Conservation (phyloP, 768 basidiomycete genomes). For the Pleurotus salmoneostramineus region DNA sequence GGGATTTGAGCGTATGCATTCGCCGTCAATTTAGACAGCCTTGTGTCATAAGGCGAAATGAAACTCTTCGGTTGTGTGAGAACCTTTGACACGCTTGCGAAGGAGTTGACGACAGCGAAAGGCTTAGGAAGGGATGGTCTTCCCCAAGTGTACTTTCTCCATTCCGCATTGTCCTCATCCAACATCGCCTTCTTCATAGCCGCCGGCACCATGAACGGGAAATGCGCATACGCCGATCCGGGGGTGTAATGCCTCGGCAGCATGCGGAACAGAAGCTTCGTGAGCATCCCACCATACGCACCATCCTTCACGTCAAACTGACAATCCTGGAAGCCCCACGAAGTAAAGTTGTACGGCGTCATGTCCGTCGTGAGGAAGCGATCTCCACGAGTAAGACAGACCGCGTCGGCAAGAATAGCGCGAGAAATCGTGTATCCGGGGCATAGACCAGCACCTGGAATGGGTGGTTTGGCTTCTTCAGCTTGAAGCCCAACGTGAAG, state of each 20-base stretch:
- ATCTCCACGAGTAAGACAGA: conserved; percentile 73
- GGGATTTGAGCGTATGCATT: conserved; percentile 3
- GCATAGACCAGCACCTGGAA: conserved; percentile 71
- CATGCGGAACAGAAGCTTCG: conserved; percentile 67
- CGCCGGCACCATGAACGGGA: conserved; percentile 72
- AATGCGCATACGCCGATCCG: conserved; percentile 68
- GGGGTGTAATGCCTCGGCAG: conserved; percentile 67
- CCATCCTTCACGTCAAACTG: conserved; percentile 61
- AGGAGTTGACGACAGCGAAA: conserved; percentile 24
- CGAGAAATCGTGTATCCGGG: conserved; percentile 83
- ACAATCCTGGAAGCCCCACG: conserved; percentile 78
- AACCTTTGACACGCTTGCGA: conserved; percentile 29
- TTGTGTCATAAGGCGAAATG: conserved; percentile 26
- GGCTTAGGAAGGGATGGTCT: conserved; percentile 33
- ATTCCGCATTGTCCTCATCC: conserved; percentile 23
- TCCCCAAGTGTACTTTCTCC: conserved; percentile 54
- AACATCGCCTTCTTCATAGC: conserved; percentile 38
- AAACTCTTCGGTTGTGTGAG: conserved; percentile 24
- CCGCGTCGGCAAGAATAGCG: conserved; percentile 80
- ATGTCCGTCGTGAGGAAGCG: conserved; percentile 75
- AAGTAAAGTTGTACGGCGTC: conserved; percentile 72
- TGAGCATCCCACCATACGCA: conserved; percentile 73
- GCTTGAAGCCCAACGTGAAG: conserved; percentile 74
- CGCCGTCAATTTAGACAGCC: conserved; percentile 25
- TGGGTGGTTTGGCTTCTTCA: conserved; percentile 63